A percentile compares a stretch with the other conserved stretches of the same genome.
Evolutionary conservation across 768 basidiomycete genomes (phyloP).

Genomic region (Boletus tomentosulus): DNA sequence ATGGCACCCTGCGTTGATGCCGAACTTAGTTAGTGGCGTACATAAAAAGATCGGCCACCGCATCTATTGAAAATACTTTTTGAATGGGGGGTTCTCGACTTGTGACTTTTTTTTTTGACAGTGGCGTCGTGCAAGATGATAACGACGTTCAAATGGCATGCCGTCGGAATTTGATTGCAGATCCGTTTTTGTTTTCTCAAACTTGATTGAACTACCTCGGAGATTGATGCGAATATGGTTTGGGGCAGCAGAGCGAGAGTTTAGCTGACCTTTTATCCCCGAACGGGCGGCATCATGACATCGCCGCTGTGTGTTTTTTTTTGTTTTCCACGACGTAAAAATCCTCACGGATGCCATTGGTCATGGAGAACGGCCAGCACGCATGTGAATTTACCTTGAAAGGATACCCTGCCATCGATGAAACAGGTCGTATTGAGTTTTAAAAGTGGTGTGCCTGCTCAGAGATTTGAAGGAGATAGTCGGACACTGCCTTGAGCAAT

Average conservation of each 20-base stretch:
- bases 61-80: constrained; percentile 8
- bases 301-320: constrained; percentile 1
- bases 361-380: not conserved
- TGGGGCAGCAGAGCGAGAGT: constrained; percentile 16
- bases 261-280: constrained; percentile 21
- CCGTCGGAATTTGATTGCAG: constrained; percentile 21
- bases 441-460: constrained; percentile 1
- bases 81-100: constrained; percentile 7
- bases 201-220: constrained; percentile 21
- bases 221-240: constrained; percentile 24
- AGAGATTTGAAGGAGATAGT: constrained; percentile 6
- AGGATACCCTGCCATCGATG: constrained; percentile 2
- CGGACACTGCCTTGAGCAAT: not conserved
- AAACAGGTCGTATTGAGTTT: constrained; percentile 2
- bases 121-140: constrained; percentile 22
- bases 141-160: constrained; percentile 12
- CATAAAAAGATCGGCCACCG: constrained; percentile 18
- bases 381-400: constrained; percentile 5
- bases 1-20: constrained; percentile 11
- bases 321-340: constrained; percentile 23
- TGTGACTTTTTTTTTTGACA: constrained; percentile 14
- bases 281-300: constrained; percentile 15
- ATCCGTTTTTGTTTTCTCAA: constrained; percentile 15
- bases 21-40: constrained; percentile 3
- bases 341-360: constrained; percentile 2